phyloP scores from a whole-genome alignment of 1,284 basidiomycete species.

The Hemileia vastatrix region DNA sequence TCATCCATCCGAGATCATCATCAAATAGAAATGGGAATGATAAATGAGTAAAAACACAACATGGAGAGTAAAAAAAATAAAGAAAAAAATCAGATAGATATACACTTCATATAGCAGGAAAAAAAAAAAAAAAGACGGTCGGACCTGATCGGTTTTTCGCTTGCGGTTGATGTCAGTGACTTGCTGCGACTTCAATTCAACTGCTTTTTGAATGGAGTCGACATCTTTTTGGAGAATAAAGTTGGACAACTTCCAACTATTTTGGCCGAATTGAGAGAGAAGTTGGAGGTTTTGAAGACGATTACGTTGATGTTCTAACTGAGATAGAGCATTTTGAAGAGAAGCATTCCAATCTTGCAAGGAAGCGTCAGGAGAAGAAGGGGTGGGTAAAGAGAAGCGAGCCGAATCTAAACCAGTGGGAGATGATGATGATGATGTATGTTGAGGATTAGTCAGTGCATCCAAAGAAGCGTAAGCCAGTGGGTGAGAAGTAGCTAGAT shows the following conservation, averaged over 20 bases:
- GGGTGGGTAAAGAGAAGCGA: constrained; percentile 12
- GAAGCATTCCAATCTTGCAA: constrained; percentile 70
- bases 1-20: constrained; percentile 23
- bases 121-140: constrained; percentile 27
- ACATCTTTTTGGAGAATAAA: constrained; percentile 70
- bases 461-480: constrained; percentile 6
- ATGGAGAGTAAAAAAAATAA: constrained; percentile 25
- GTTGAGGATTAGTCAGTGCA: not conserved
- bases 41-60: constrained; percentile 32
- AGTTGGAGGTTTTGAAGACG: constrained; percentile 78
- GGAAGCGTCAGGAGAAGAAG: constrained; percentile 47
- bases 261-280: constrained; percentile 74
- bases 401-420: constrained; percentile 8
- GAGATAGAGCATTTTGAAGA: constrained; percentile 67
- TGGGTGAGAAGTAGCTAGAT: not conserved
- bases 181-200: constrained; percentile 62
- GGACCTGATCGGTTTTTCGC: constrained; percentile 71
- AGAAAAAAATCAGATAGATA: too few relatives aligned
- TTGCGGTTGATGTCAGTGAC: constrained; percentile 74
- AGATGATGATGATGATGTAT: not conserved
- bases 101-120: not conserved
- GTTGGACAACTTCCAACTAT: constrained; percentile 84
- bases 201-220: constrained; percentile 60
- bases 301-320: constrained; percentile 78
- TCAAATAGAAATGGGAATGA: constrained; percentile 7